These are phyloP conservation scores for Tubosaeta sp. DNA, from an alignment of 768 basidiomycete genomes.

Conservation along the genomic window DNA sequence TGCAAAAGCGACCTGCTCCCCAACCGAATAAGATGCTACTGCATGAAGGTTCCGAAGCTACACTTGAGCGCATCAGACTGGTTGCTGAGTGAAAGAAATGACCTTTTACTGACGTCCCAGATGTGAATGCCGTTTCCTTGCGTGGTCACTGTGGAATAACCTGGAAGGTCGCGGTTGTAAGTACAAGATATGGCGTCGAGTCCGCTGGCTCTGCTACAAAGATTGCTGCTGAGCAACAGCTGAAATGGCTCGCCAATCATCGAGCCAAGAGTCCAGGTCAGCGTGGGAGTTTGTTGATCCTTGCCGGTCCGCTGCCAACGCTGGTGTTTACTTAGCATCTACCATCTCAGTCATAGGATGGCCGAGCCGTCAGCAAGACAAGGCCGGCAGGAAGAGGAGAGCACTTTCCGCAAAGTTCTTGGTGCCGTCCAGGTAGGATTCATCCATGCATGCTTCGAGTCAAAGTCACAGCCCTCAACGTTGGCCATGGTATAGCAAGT, in stretches of 20 bases:
- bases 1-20: constrained; percentile 59
- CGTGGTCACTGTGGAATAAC: constrained; percentile 61
- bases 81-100: not conserved
- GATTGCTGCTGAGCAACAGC: constrained; percentile 23
- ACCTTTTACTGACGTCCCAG: constrained; percentile 51
- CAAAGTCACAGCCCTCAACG: constrained; percentile 5
- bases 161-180: constrained; percentile 34
- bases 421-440: constrained; percentile 40
- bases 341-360: constrained; percentile 15
- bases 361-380: constrained; percentile 24
- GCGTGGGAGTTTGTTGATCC: constrained; percentile 21
- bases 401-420: constrained; percentile 35
- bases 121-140: constrained; percentile 76
- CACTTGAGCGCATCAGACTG: constrained; percentile 9
- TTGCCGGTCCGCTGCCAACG: not conserved
- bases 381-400: constrained; percentile 29
- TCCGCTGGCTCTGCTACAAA: constrained; percentile 2
- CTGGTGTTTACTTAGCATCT: not conserved
- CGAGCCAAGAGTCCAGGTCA: constrained; percentile 22
- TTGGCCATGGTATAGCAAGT: constrained; percentile 49
- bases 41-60: constrained; percentile 65
- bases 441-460: constrained; percentile 1
- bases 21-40: constrained; percentile 63
- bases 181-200: constrained; percentile 18
- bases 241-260: constrained; percentile 30